Base-by-base conservation (phyloP, 164 flowering plant species). In the Piper betle region DNA sequence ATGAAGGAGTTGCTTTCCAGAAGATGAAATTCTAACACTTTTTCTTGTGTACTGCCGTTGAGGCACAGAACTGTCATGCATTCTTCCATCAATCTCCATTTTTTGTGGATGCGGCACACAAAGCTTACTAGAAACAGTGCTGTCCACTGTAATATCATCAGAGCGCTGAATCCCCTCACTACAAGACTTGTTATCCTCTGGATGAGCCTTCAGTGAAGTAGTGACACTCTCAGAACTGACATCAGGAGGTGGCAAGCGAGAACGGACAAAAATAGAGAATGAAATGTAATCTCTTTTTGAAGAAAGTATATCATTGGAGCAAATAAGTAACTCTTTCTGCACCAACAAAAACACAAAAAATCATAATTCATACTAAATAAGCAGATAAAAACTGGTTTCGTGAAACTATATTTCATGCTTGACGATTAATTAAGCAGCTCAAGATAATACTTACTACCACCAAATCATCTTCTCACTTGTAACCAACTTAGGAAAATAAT, bases 211-310 rank as follows among this genome's bases (percentile, higher is more conserved):
- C 4, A 87, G 77, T 37, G 92, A 87, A 16, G 97, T 90, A 19
- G 99, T 90, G 55, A 91, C 99, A 11, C 97, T 90, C 64, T 86
- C 97, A 9, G 99, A 86, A 66, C 97, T 89, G 58, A 81, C 81
- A 64, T 86, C 96, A 53, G 86, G 84, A n/a, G 69, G 82, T 53
- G 77, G 66, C 64, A 77, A 80, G 12, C 90, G 81, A 60, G 74
- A 80, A 41, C 69, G 84, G 55, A 71, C 78, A 56, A 83, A 82
- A 52, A 71, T 65, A 13, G 91, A 80, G 7, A 83, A 76, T 52
- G 84, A 84, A 53, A 76, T 78, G 57, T 82, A 68, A 52, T 88
- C 88, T 70, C 94, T 76, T 71, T 71, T 88, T 54, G 81, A 77
- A 58, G 84, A 84, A 70, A 93, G 87, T 55, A 90, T 74, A 15